Percentiles rank a stretch among this genome's conserved stretches.
These are phyloP conservation scores for Backusella tuberculispora DNA, from an alignment of 192 early-diverging fungal genomes.

Conservation along the genomic window DNA sequence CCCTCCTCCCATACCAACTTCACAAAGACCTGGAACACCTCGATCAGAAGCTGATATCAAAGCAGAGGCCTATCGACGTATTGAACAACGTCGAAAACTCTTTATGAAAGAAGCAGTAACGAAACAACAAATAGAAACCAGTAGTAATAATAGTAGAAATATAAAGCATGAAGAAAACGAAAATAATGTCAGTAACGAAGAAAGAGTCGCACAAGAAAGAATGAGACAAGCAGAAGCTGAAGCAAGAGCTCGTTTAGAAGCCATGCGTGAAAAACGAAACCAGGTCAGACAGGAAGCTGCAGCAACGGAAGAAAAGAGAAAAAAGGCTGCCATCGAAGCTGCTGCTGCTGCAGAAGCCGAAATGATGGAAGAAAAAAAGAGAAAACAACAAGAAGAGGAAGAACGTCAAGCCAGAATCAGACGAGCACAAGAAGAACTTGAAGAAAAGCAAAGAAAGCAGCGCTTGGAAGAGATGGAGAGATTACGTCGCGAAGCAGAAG, in stretches of 20 bases:
- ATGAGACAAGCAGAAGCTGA: slow-evolving; percentile 50
- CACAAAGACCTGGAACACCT: slow-evolving; percentile 29
- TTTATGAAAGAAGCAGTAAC: slow-evolving; percentile 16
- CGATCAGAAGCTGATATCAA: slow-evolving; percentile 56
- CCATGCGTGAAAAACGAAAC: slow-evolving; percentile 34
- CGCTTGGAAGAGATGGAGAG: slow-evolving; percentile 25
- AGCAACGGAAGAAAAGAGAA: slow-evolving; percentile 39
- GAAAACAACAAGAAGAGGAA: slow-evolving; percentile 40
- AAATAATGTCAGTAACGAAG: slow-evolving; percentile 27
- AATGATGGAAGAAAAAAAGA: slow-evolving; percentile 43
- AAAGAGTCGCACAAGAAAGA: slow-evolving; percentile 41
- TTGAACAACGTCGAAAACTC: slow-evolving; percentile 44
- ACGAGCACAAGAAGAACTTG: slow-evolving; percentile 24
- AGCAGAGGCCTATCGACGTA: slow-evolving; percentile 53
- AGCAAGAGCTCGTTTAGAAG: slow-evolving; percentile 41
- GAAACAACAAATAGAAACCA: background rate
- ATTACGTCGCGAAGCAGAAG: slow-evolving; percentile 19
- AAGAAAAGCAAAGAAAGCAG: slow-evolving; percentile 21
- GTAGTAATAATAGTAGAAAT: background rate
- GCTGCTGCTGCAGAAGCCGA: slow-evolving; percentile 33
- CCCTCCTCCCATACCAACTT: slow-evolving; percentile 40
- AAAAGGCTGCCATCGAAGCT: slow-evolving; percentile 29
- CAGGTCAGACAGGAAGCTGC: slow-evolving; percentile 41
- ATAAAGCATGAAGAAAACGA: background rate
- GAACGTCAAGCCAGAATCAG: slow-evolving; percentile 21